Evolutionary conservation across 1,284 basidiomycete species (phyloP), one percentile per base, ranked within the genome.

Genomic region (Volvariella surrecta): DNA sequence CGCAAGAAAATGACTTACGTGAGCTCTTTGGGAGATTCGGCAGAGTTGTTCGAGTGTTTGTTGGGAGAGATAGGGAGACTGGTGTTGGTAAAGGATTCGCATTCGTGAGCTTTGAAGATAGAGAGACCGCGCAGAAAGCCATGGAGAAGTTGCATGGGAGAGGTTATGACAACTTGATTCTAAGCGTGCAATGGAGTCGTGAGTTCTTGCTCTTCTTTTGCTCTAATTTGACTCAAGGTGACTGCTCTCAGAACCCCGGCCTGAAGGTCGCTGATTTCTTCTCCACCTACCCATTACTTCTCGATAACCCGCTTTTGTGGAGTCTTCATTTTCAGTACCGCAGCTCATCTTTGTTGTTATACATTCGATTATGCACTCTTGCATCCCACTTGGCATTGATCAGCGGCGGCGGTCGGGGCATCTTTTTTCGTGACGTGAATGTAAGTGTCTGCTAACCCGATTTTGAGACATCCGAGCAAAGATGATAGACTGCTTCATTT

Each of bases 31-130:
- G 82, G 42, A 58, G 68, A 17, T 90, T 94, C 56, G 90, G 92
- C 1, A 76, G 89, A 15, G 84, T 95, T 34, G 82, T 80, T 34
- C 72, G 93, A 42, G 92, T 98, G 42, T 98, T 93, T 63, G 88
- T 99, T 43, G 96, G 96, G 32, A 78, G 90, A 45, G 95, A 99
- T 62, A 77, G 93, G 49, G 94, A 98, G 58, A 99, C 96, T 6
- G 89, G 92, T 45, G 76, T 86, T 37, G 92, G 92, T 54, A 98
- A 97, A 66, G 95, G 96, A 48, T 96, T 95, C 63, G 92, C 92
- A 13, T 93, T 93, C 53, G 93, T 97, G 54, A 91, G 86, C 62
- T 99, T 97, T 58, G 94, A 98, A 60, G 83, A 84, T 30, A 73
- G 76, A 55, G 71, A 76, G 17, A 70, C 76, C 40, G 96, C 91